A percentile compares a stretch with the other conserved stretches of the same genome.
phyloP scores from a whole-genome alignment of 192 early-diverging fungal species.

The Umbelopsis sp. region DNA sequence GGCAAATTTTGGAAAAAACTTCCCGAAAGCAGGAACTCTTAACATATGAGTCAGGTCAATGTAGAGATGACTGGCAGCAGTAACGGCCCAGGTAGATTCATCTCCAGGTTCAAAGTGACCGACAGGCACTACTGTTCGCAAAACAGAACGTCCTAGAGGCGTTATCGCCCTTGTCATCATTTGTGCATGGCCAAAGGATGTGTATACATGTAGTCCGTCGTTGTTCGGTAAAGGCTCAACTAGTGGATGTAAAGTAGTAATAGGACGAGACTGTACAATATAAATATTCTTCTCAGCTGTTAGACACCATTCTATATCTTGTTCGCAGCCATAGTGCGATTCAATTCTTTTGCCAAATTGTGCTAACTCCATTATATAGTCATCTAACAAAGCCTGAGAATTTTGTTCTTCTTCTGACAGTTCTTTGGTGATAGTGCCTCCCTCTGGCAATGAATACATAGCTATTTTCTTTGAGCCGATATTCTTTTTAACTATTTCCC shows the following conservation, averaged over 20 bases:
- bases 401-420: conserved; percentile 2
- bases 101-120: not conserved
- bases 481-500: not conserved
- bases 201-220: conserved; percentile 11
- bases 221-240: not conserved
- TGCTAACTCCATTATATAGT: not conserved
- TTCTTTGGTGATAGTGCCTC: conserved; percentile 13
- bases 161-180: conserved; percentile 5
- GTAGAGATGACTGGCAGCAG: not conserved
- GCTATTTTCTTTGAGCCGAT: not conserved
- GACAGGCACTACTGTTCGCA: not conserved
- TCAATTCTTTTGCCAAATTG: not conserved
- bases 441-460: conserved; percentile 2
- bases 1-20: not conserved
- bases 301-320: conserved; percentile 17
- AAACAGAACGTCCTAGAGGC: not conserved
- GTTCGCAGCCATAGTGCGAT: conserved; percentile 12
- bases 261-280: conserved; percentile 11
- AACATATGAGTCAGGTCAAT: not conserved
- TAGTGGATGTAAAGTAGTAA: conserved; percentile 10
- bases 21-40: not conserved
- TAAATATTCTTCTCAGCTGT: not conserved
- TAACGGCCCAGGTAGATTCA: not conserved
- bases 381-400: not conserved
- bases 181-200: not conserved